These are phyloP conservation scores for Pseudogymnoascus sp. DNA, from an alignment of 2,329 filamentous ascomycete genomes.

Conservation along the genomic window DNA sequence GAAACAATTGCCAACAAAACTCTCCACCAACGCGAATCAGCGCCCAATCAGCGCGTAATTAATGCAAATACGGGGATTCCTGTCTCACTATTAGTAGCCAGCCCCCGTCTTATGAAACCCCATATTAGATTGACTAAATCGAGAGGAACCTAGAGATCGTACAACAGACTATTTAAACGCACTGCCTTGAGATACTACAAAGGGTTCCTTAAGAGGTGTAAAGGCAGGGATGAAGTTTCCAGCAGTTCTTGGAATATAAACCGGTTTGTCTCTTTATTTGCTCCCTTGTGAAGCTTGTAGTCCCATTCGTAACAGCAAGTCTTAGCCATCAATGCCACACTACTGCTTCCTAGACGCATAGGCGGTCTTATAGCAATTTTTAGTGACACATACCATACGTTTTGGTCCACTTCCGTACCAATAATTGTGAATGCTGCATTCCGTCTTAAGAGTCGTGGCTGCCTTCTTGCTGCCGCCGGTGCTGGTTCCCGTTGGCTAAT, in stretches of 20 bases:
- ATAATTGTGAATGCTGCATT: background rate
- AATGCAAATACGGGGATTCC: background rate
- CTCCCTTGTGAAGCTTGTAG: too few species aligned
- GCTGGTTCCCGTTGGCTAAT: background rate
- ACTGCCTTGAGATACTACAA: too few species aligned
- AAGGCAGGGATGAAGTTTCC: too few species aligned
- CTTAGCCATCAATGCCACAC: too few species aligned
- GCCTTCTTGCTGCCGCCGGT: background rate
- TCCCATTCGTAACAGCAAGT: too few species aligned
- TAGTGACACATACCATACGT: background rate
- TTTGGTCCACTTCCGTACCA: background rate
- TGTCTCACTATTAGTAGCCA: background rate
- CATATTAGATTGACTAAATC: too few species aligned
- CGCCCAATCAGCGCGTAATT: background rate
- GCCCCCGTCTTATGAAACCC: too few species aligned
- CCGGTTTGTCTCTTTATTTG: too few species aligned
- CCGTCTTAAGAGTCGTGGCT: background rate
- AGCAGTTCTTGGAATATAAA: too few species aligned
- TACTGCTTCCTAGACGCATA: background rate
- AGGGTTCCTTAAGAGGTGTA: too few species aligned
- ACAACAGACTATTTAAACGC: too few species aligned
- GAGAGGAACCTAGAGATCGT: too few species aligned
- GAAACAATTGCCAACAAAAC: background rate
- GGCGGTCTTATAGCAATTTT: background rate
- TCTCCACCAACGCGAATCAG: background rate